phyloP scores from a whole-genome alignment of 164 flowering plant genomes.

The Protea cynaroides region DNA sequence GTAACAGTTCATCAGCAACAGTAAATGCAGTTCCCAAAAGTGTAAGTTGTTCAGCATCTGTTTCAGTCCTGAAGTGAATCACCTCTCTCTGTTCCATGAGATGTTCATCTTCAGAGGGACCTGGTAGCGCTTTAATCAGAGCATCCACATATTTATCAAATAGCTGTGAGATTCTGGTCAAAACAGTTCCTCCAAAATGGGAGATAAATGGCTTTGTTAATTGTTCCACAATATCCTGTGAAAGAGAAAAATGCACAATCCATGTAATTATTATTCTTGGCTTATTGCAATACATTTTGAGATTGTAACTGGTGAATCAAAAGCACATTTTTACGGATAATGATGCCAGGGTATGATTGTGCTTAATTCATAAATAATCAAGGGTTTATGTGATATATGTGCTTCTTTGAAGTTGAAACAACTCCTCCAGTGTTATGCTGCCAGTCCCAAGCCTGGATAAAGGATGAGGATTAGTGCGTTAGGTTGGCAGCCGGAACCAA shows the following conservation, averaged over 20 bases:
- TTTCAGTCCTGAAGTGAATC: constrained; percentile 67
- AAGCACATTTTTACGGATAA: too few relatives aligned
- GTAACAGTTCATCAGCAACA: constrained; percentile 75
- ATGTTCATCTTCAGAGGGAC: constrained; percentile 81
- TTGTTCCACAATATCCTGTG: constrained; percentile 75
- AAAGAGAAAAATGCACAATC: constrained; percentile 14
- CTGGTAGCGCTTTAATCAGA: constrained; percentile 64
- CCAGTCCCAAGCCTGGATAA: too few relatives aligned
- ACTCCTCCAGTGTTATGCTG: too few relatives aligned
- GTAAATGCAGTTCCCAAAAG: constrained; percentile 83
- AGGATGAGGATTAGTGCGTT: too few relatives aligned
- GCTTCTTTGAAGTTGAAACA: too few relatives aligned
- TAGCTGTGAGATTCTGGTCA: constrained; percentile 59
- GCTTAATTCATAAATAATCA: too few relatives aligned
- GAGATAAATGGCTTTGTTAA: constrained; percentile 54
- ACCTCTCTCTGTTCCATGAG: constrained; percentile 59
- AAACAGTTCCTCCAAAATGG: constrained; percentile 75
- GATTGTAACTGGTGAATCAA: not conserved
- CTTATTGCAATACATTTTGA: not conserved
- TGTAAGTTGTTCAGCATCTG: constrained; percentile 95
- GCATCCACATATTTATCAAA: constrained; percentile 77
- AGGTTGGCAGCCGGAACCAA: too few relatives aligned
- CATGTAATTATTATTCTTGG: not conserved
- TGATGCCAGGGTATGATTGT: too few relatives aligned
- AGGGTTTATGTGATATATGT: too few relatives aligned